Evolutionary conservation across 2,329 filamentous ascomycete genomes (phyloP), one percentile per base, ranked within the genome.

Genomic region (Alternaria infectoria): DNA sequence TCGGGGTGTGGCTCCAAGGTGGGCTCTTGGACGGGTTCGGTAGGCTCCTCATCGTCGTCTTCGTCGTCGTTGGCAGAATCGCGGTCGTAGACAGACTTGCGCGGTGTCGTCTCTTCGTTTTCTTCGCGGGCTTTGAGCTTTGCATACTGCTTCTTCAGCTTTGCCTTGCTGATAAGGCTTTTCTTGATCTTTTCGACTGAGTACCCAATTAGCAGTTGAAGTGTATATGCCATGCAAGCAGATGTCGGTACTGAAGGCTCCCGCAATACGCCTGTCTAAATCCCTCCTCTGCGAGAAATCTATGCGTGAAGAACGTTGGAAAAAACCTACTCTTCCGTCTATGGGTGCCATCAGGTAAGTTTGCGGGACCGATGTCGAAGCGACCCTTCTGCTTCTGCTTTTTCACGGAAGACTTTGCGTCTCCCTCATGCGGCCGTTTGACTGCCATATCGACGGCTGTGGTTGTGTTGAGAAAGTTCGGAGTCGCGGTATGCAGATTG

Each of bases 131-230:
- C 89, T 80, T 94, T 95, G 68, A 97, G 84, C 81, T 97, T 97
- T 67, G 91, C 91, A 77, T 97, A 97, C 45, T 91, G 88, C 81
- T 97, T 97, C 82, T 95, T 96, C 66, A 97, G 86, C 81, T 97
- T 97, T 64, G 94, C 93, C 79, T 96, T 96, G 80, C 93, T 89
- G 73, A 98, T 97, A 59, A 97, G 84, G 69, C 92, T 88, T 69
- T 91, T 87, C 81, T 98, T 98, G 76, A 97, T 96, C 81, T 95
- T 95, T 80, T 92, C 89, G 61, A 92, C 92, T 95, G 74, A 44
- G 36, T 17, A 11, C 19, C 13, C 10, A 47, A 54, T 69, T 54
- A 71, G 51, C 25, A 59, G 43, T 12, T 26, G 45, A 32, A 28
- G 5, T 4, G n/a, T 28, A 17, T 25, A 21, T 28, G 11, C 17